These are phyloP conservation scores for Daucus carota DNA, from an alignment of 129 eudicot species.

Conservation along the genomic window DNA sequence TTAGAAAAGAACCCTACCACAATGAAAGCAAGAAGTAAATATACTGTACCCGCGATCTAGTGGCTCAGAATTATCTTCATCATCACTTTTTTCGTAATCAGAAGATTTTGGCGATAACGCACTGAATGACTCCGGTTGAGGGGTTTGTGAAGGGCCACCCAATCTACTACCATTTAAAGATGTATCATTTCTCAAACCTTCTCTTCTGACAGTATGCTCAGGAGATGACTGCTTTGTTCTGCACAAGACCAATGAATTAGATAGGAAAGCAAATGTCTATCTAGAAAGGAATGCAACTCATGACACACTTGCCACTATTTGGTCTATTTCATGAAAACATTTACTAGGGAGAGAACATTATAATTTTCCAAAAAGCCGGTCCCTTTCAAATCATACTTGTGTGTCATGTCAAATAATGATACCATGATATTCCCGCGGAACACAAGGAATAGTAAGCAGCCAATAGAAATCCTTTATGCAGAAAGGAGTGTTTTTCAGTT, in stretches of 20 bases:
- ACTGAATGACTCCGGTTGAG: slow-evolving; percentile 35
- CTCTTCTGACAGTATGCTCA: slow-evolving; percentile 57
- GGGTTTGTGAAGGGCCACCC: slow-evolving; percentile 33
- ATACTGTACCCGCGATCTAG: slow-evolving; percentile 67
- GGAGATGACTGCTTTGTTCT: slow-evolving; percentile 56
- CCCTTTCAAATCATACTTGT: neutral
- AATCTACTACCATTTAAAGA: slow-evolving; percentile 48
- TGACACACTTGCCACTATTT: too few species aligned
- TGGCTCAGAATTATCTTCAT: slow-evolving; percentile 38
- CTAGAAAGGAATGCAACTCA: too few species aligned
- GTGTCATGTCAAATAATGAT: neutral
- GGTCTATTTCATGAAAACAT: too few species aligned
- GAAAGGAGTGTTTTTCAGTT: neutral
- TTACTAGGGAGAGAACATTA: neutral
- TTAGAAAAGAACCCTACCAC: neutral
- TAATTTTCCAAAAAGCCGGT: neutral
- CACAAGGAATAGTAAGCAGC: neutral
- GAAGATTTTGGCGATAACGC: slow-evolving; percentile 51
- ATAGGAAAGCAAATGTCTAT: neutral
- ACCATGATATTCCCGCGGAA: neutral
- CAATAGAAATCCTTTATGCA: neutral
- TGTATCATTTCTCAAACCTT: slow-evolving; percentile 37
- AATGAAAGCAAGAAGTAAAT: neutral
- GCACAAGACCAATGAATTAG: slow-evolving; percentile 10
- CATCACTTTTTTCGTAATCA: slow-evolving; percentile 40